Percentiles rank a stretch among this genome's conserved stretches.
Conservation (phyloP, 495 filamentous ascomycete species). For the Clavariopsis aquatica region DNA sequence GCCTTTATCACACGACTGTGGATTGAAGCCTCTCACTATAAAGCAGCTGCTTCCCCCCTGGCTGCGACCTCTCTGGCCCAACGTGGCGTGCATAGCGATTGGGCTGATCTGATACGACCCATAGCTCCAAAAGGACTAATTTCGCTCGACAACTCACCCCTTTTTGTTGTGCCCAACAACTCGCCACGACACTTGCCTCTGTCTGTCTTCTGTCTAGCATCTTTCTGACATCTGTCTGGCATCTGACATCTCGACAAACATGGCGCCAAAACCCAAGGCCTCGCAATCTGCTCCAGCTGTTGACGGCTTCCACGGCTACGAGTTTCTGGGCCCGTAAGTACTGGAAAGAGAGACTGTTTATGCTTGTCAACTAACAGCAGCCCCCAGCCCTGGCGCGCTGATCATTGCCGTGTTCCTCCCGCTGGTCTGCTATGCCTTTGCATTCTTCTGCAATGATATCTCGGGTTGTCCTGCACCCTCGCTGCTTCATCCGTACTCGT, state of each 20-base stretch:
- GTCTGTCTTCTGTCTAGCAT: too few relatives aligned
- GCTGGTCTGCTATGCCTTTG: constrained; percentile 67
- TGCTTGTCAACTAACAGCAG: constrained; percentile 33
- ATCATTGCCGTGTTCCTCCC: constrained; percentile 77
- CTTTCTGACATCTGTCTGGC: too few relatives aligned
- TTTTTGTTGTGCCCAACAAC: neutral
- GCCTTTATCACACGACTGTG: constrained; percentile 12
- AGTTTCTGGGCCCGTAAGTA: constrained; percentile 87
- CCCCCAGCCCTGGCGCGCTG: constrained; percentile 68
- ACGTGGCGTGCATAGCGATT: neutral
- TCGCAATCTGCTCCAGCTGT: constrained; percentile 12
- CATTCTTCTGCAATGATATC: constrained; percentile 88
- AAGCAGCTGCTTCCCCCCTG: neutral
- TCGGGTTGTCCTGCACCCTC: constrained; percentile 88
- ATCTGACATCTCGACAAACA: neutral
- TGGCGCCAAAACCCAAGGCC: constrained; percentile 36
- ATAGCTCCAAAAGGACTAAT: neutral
- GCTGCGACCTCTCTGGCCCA: neutral
- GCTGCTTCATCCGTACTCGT: constrained; percentile 70
- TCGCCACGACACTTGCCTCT: neutral
- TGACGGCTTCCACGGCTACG: constrained; percentile 59
- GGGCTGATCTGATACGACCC: neutral
- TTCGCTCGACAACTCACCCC: neutral
- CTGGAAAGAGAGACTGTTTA: constrained; percentile 10
- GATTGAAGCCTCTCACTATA: neutral